Percentiles rank a stretch among this genome's conserved stretches.
Conservation (phyloP, 371 early-diverging fungal genomes). For the Lichtheimia corymbifera region DNA sequence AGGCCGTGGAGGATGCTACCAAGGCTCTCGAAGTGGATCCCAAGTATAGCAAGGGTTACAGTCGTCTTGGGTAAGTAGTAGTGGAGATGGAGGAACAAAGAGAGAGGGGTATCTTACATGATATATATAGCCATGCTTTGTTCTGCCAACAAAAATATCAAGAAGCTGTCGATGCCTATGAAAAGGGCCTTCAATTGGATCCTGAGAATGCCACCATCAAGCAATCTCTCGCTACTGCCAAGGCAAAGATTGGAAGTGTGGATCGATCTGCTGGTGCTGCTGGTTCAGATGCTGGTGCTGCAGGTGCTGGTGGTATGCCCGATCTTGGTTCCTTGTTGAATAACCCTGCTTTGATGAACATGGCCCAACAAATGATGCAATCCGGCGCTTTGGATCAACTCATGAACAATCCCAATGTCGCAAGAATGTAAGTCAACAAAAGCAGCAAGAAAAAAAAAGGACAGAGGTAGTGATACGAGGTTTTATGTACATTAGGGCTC, state of each 20-base stretch:
- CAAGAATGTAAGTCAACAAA: conserved; percentile 70
- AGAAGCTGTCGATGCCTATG: conserved; percentile 90
- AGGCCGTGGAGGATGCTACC: conserved; percentile 87
- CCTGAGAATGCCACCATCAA: conserved; percentile 80
- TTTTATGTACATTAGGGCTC: conserved; percentile 53
- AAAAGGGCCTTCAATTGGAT: conserved; percentile 88
- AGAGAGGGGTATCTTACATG: background rate
- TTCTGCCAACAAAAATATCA: conserved; percentile 82
- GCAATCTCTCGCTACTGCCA: conserved; percentile 63
- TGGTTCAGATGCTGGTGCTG: conserved; percentile 35
- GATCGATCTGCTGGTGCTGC: conserved; percentile 40
- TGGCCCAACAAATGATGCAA: conserved; percentile 94
- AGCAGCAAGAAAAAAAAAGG: background rate
- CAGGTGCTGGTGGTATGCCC: conserved; percentile 65
- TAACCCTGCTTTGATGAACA: conserved; percentile 92
- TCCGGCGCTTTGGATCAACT: conserved; percentile 84
- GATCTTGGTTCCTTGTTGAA: conserved; percentile 70
- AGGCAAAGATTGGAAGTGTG: conserved; percentile 44
- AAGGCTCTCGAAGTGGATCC: conserved; percentile 86
- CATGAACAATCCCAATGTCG: conserved; percentile 86
- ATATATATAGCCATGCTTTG: conserved; percentile 73
- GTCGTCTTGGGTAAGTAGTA: conserved; percentile 79
- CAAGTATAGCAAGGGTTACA: conserved; percentile 89
- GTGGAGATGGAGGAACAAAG: background rate
- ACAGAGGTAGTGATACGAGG: background rate